Base-by-base conservation (phyloP, 2,329 filamentous ascomycete genomes). In the Microsporum audouinii region DNA sequence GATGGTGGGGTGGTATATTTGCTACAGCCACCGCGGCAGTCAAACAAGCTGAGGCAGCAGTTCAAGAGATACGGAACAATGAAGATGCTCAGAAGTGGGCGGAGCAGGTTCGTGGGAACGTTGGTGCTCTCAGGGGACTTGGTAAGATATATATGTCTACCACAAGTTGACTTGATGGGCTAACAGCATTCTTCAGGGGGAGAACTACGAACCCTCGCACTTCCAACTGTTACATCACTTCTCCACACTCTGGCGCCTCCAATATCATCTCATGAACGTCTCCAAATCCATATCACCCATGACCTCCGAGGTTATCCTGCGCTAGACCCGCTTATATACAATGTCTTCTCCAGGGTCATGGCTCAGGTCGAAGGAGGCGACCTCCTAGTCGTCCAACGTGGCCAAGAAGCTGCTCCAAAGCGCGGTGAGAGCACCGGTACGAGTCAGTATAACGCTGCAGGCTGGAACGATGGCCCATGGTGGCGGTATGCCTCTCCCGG, bases 321-420 rank as follows among this genome's bases (percentile, higher is more conserved):
- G 17, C 84, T 99, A 67, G 92, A 97, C 72, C 91, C 92, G 17
- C 82, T 96, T 60, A 89, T 97, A 68, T 90, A 97, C 76, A 83
- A 83, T 62, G 91, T 94, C 65, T 99, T 99, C 78, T 88, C 88
- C 60, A 87, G 91, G 59, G 91, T 99, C 69, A 99, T 99, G 94
- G 84, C 91, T n/a, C 94, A 99, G 77, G 94, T 99, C 53, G 94
- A 99, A 76, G 94, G 94, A 65, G 94, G 94, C 60, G 94, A 97
- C 69, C 81, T 99, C 17, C 82, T 97, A 60, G 94, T 99, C 60
- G 85, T 97, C 63, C 94, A 99, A 76, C 88, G 91, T 41, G 94
- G 94, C 23, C 88, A 90, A 63, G 94, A 97, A 75, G 89, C 86
- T 57, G 83, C 86, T 55, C 85, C 84, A 34, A 85, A 85, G 53